These are phyloP conservation scores for Hysterium pulicare DNA, from an alignment of 2,329 filamentous ascomycete genomes.

Conservation along the genomic window DNA sequence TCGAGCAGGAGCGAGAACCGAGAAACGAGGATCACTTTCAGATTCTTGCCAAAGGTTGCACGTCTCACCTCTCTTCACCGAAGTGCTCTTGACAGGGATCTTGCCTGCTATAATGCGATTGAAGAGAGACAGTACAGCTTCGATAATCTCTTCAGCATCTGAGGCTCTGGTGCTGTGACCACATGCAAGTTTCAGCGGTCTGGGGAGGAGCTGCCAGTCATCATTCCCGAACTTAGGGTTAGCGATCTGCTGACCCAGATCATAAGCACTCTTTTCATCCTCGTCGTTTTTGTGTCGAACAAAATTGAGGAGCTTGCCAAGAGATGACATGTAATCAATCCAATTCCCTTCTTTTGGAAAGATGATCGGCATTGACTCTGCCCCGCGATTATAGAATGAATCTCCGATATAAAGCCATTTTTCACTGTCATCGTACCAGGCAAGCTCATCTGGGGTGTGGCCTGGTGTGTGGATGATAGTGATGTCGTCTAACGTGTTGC, in stretches of 20 bases:
- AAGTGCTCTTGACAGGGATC: slow-evolving; percentile 29
- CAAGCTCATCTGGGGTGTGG: slow-evolving; percentile 46
- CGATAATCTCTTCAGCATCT: slow-evolving; percentile 37
- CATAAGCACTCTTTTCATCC: too few species aligned
- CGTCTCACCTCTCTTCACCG: slow-evolving; percentile 27
- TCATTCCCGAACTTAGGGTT: slow-evolving; percentile 13
- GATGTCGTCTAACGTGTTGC: slow-evolving; percentile 33
- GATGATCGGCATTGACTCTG: slow-evolving; percentile 37
- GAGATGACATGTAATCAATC: slow-evolving; percentile 85
- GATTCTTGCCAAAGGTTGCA: slow-evolving; percentile 36
- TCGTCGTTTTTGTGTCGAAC: slow-evolving; percentile 14
- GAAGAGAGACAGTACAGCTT: slow-evolving; percentile 33
- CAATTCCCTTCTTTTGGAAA: slow-evolving; percentile 59
- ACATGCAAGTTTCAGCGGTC: slow-evolving; percentile 26
- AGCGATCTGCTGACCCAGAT: slow-evolving; percentile 3
- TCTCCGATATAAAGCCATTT: slow-evolving; percentile 47
- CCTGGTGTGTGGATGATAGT: slow-evolving; percentile 47
- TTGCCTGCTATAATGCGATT: slow-evolving; percentile 29
- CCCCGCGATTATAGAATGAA: slow-evolving; percentile 41
- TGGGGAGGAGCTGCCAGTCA: slow-evolving; percentile 18
- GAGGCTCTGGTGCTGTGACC: slow-evolving; percentile 38
- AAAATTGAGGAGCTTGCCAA: slow-evolving; percentile 63
- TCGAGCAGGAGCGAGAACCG: slow-evolving; percentile 34
- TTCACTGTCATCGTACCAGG: slow-evolving; percentile 45
- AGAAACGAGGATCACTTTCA: slow-evolving; percentile 28